Base-by-base conservation (phyloP, 306 rosid species). In the Dryas alaskensis region DNA sequence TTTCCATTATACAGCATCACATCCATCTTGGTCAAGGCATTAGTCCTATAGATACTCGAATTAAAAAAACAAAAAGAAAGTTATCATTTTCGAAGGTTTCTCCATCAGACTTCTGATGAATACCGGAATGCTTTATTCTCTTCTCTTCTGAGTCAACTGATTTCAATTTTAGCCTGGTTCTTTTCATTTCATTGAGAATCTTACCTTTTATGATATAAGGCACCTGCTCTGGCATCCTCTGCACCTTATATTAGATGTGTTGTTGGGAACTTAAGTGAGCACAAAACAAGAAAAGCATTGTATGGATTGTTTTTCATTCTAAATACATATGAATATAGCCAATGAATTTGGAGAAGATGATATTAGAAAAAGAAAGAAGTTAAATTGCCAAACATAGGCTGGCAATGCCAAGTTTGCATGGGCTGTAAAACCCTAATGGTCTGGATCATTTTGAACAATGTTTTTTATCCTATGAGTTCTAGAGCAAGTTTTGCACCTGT, bases 201-300 rank as follows among this genome's bases (percentile, higher is more conserved):
- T 69, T 44, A n/a, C 14, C 60, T 51, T 16, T 31, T 4, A 10
- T 13, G 1, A 69, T 51, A n/a, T 49, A 49, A 68, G 47, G 42
- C 43, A 53, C 50, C 17, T 11, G 55, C 61, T 51, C 5, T 51
- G 63, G 27, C 11, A 8, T 27, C 39, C n/a, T 59, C 11, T 19
- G 16, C 4, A 37, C 63, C 16, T n/a, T 54, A 8, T 54, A 54
- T 54, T 25, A 58, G 42, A 58, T 25, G 10, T 58, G 16, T 25
- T 27, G 42, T 12, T 39, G 61, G 37, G 37, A 37, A 40, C 37
- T 52, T 69, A 9, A 16, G 60, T 42, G n/a, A 37, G 43, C 16
- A 51, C 16, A 31, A n/a, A 69, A 50, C 42, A 51, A 8, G 68
- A n/a, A 63, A 45, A 19, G 70, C 42, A 66, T 66, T 27, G 22